These are phyloP conservation scores for Picea abies DNA, from an alignment of 83 land plant species.

Conservation along the genomic window DNA sequence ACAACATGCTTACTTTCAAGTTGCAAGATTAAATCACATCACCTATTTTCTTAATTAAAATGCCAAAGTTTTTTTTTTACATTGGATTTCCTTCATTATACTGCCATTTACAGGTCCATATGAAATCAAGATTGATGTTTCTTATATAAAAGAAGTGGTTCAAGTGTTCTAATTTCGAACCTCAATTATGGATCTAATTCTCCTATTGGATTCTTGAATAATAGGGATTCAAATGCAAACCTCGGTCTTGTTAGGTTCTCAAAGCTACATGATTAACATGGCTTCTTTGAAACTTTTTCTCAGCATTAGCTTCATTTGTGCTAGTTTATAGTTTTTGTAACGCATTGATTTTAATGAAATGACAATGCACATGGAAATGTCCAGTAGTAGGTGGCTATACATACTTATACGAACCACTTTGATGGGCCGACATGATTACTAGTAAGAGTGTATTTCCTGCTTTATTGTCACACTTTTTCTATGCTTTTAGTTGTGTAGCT, in stretches of 20 bases:
- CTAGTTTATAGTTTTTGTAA: neutral
- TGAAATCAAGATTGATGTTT: too few relatives aligned
- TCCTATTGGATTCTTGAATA: neutral
- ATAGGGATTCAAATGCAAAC: neutral
- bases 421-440: conserved; percentile 83
- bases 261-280: neutral
- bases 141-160: neutral
- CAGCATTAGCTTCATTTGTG: neutral
- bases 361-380: neutral
- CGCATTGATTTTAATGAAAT: neutral
- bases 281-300: neutral
- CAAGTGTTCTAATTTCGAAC: neutral
- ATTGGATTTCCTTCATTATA: neutral
- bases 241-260: conserved; percentile 8
- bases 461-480: neutral
- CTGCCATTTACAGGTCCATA: neutral
- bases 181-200: neutral
- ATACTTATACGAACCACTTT: conserved; percentile 68
- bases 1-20: neutral
- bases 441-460: conserved; percentile 34
- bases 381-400: conserved; percentile 68
- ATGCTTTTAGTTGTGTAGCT: neutral
- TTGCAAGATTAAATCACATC: neutral
- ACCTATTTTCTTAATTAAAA: neutral
- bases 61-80: neutral